Evolutionary conservation across 1,284 basidiomycete species (phyloP).

Genomic region (Blastosporella zonata): DNA sequence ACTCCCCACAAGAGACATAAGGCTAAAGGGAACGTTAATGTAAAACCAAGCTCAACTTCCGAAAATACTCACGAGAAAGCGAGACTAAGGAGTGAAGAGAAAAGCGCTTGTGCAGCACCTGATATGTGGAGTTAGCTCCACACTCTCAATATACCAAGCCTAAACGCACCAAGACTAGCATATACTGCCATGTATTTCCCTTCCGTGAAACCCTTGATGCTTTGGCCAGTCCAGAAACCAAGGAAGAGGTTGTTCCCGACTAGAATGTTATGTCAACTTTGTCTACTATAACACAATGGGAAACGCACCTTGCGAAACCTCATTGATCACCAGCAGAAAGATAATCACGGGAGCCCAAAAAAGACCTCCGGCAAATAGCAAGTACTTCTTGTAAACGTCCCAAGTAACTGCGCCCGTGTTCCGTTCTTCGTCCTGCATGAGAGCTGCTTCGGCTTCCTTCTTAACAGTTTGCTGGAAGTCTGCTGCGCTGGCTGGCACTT

Average conservation of each 20-base stretch:
- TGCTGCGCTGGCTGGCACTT: constrained; percentile 21
- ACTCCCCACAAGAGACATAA: constrained; percentile 57
- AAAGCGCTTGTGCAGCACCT: constrained; percentile 48
- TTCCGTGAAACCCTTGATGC: constrained; percentile 46
- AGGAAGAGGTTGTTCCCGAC: constrained; percentile 46
- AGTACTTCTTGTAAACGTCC: constrained; percentile 52
- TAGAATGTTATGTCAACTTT: constrained; percentile 16
- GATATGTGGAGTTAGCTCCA: background rate
- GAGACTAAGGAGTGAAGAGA: constrained; percentile 54
- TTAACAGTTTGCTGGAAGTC: constrained; percentile 25
- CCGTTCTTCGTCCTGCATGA: constrained; percentile 58
- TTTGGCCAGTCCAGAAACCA: constrained; percentile 46
- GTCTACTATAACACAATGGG: background rate
- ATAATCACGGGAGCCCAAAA: constrained; percentile 45
- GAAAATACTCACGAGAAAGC: constrained; percentile 43
- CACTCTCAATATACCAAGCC: background rate
- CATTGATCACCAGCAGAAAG: constrained; percentile 32
- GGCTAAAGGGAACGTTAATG: constrained; percentile 33
- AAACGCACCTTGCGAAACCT: constrained; percentile 37
- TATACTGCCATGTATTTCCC: constrained; percentile 72
- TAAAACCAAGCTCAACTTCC: background rate
- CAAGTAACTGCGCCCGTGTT: constrained; percentile 50
- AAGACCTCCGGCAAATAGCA: constrained; percentile 50
- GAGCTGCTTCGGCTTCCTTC: constrained; percentile 30
- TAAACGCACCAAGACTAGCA: constrained; percentile 48